Evolutionary conservation across 139 green algal species (phyloP), one percentile per base, ranked within the genome.

Genomic region (Tetradesmus obliquus): DNA sequence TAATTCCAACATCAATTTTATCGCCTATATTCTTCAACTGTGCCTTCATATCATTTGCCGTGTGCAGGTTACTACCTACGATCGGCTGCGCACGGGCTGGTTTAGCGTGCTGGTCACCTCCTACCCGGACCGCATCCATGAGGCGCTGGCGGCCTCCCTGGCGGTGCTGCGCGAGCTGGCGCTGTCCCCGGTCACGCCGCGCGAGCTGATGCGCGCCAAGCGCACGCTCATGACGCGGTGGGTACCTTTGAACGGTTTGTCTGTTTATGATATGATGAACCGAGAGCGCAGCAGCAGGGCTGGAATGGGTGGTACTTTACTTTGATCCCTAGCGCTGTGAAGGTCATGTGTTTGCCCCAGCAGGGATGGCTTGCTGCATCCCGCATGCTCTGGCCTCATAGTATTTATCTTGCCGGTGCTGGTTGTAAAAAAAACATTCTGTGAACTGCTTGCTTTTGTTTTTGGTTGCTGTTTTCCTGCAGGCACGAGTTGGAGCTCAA

Each of bases 401-500:
- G 32, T 45, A 45, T 45, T 45, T 45, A 45, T 45, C 32, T 45
- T 45, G 32, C 32, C 32, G 32, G 32, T 45, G 32, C 32, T 45
- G 32, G 32, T 45, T 45, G 32, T 45, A 45, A 45, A 45, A 45
- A 45, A 45, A 45, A 45, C 32, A 45, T 45, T 45, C 32, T 45
- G 32, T 45, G 32, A 45, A 45, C 32, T 45, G 32, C 32, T 45
- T 45, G 32, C 32, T 45, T 45, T 45, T 45, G 32, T 45, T 45
- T 0, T 45, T 45, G 32, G 32, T 45, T 45, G 32, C 32, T 45
- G 32, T 45, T 45, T 45, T 20, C 10, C 79, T 19, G 9, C 82
- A 88, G 98, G 22, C 98, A 99, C 94, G 98, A 99, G 94, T 96
- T 90, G 6, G 98, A 99, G 83, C 93, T 99, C 3, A 99, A 98